Conservation (phyloP, 148 eudicot genomes). For the Limonium bicolor region DNA sequence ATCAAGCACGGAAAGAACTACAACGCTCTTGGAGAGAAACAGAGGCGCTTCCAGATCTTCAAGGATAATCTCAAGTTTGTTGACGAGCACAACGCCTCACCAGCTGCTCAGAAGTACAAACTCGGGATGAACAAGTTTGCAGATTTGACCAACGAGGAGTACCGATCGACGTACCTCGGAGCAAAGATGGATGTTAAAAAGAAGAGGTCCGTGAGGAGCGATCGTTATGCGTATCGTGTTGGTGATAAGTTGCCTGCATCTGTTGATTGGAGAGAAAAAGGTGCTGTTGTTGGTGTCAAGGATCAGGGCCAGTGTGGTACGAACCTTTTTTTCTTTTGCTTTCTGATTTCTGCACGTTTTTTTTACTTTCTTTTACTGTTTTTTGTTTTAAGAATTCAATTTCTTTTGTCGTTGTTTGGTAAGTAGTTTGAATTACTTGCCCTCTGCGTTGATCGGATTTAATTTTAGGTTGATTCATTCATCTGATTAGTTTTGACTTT, state of each 20-base stretch:
- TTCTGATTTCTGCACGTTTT: too few relatives aligned
- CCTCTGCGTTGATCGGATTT: too few relatives aligned
- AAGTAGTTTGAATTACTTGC: too few relatives aligned
- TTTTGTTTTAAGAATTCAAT: too few relatives aligned
- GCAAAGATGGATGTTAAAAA: background rate
- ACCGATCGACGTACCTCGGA: background rate
- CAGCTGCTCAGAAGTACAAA: conserved; percentile 18
- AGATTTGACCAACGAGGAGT: background rate
- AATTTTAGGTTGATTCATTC: too few relatives aligned
- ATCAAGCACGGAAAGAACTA: conserved; percentile 33
- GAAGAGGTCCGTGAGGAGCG: conserved; percentile 13
- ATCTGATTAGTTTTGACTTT: too few relatives aligned
- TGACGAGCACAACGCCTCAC: conserved; percentile 28
- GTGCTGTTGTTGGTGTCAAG: conserved; percentile 70
- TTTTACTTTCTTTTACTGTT: too few relatives aligned
- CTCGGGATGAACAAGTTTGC: conserved; percentile 42
- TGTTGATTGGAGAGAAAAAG: conserved; percentile 70
- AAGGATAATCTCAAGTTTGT: conserved; percentile 46
- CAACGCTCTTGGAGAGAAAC: conserved; percentile 54
- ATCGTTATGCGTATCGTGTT: conserved; percentile 27
- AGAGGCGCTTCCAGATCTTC: conserved; percentile 49
- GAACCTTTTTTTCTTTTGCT: too few relatives aligned
- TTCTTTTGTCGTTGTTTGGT: too few relatives aligned
- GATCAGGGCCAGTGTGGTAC: conserved; percentile 90
- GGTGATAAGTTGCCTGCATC: conserved; percentile 43